Conservation (phyloP, 2,329 filamentous ascomycete species). For the Calonectria ilicicola region DNA sequence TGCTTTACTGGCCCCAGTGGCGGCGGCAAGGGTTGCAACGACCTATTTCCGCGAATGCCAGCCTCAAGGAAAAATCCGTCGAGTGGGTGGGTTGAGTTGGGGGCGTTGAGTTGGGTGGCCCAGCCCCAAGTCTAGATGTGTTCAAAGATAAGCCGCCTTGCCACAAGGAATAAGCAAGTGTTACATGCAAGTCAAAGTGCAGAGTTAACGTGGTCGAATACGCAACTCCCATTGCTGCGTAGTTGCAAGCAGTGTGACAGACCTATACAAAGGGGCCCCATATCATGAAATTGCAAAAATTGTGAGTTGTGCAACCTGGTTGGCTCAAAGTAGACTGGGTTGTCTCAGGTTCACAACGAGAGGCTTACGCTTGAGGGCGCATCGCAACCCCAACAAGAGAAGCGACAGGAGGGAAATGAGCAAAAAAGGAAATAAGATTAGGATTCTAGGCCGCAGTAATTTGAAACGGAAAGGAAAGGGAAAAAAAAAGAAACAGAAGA, state of each 20-base stretch:
- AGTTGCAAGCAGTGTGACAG: no score
- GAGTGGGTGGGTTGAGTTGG: no score
- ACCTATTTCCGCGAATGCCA: not conserved
- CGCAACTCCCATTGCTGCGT: no score
- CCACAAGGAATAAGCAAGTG: no score
- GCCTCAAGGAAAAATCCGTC: not conserved
- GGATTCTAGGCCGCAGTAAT: not conserved
- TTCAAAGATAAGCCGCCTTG: not conserved
- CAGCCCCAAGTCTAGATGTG: not conserved
- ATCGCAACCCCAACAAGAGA: not conserved
- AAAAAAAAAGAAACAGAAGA: no score
- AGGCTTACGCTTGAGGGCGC: not conserved
- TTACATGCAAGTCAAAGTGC: no score
- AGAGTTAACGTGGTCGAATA: no score
- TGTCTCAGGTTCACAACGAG: not conserved
- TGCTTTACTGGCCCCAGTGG: not conserved
- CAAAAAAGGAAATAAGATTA: not conserved
- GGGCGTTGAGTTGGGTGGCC: no score
- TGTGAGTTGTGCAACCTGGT: not conserved
- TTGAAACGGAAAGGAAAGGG: not conserved
- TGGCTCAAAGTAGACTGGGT: not conserved
- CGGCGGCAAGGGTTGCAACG: not conserved
- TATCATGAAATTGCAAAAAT: not conserved
- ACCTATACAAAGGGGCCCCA: not conserved
- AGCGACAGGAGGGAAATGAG: not conserved